Conservation (phyloP, 805 yeast genomes). For the Metschnikowia cubensis region DNA sequence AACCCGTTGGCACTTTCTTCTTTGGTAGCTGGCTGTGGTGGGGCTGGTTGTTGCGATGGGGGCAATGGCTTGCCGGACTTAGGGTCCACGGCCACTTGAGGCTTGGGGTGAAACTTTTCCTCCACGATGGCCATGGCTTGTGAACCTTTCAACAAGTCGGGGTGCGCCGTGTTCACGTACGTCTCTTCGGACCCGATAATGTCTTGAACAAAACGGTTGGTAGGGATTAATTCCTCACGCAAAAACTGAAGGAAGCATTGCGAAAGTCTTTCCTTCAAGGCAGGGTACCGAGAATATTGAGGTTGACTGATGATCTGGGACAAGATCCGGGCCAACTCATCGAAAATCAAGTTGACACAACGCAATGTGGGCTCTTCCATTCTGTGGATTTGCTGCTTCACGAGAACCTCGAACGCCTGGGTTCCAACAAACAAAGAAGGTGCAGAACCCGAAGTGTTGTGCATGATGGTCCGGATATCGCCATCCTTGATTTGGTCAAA, state of each 20-base stretch:
- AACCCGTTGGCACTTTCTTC: slow-evolving; percentile 66
- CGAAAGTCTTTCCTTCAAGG: slow-evolving; percentile 79
- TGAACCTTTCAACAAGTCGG: slow-evolving; percentile 90
- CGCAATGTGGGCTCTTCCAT: slow-evolving; percentile 91
- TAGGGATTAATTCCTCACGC: slow-evolving; percentile 76
- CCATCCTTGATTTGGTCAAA: slow-evolving; percentile 94
- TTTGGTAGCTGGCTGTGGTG: slow-evolving; percentile 24
- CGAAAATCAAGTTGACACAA: slow-evolving; percentile 86
- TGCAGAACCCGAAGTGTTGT: slow-evolving; percentile 92
- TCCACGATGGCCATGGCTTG: slow-evolving; percentile 92
- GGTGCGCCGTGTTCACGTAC: slow-evolving; percentile 96
- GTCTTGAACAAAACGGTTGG: slow-evolving; percentile 80
- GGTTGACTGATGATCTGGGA: slow-evolving; percentile 80
- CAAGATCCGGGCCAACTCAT: slow-evolving; percentile 87
- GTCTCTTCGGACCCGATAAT: slow-evolving; percentile 84
- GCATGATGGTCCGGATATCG: slow-evolving; percentile 94
- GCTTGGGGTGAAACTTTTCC: slow-evolving; percentile 75
- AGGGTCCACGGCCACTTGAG: slow-evolving; percentile 78
- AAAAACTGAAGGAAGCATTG: slow-evolving; percentile 75
- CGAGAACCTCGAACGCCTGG: slow-evolving; percentile 93
- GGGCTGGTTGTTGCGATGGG: slow-evolving; percentile 33
- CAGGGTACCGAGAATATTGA: slow-evolving; percentile 85
- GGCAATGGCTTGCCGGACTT: slow-evolving; percentile 82
- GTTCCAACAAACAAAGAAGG: slow-evolving; percentile 97
- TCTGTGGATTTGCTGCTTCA: slow-evolving; percentile 69